Conservation (phyloP, 345 rosid genomes). For the Murraya paniculata region DNA sequence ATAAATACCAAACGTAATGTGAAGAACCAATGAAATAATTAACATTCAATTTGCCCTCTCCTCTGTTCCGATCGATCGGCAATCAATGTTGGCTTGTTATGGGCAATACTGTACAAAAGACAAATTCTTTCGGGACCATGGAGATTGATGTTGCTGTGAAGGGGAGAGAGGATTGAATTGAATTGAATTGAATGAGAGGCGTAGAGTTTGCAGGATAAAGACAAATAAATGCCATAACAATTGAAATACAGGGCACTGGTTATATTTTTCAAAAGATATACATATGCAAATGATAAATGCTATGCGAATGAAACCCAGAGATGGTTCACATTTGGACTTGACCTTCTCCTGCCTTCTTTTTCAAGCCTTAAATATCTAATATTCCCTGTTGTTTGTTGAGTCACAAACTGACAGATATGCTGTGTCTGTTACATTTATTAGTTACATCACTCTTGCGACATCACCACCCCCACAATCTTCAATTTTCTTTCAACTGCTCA, state of each 20-base stretch:
- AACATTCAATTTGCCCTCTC: constrained; percentile 10
- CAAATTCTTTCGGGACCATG: constrained; percentile 25
- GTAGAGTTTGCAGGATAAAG: not conserved
- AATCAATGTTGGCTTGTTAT: constrained; percentile 6
- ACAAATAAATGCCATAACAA: constrained; percentile 9
- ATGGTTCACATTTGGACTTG: not conserved
- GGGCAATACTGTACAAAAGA: constrained; percentile 4
- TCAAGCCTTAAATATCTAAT: constrained; percentile 20
- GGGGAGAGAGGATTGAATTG: too few species aligned
- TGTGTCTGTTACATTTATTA: constrained; percentile 27
- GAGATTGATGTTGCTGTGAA: not conserved
- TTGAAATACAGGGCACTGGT: not conserved
- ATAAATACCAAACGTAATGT: not conserved
- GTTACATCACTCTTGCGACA: not conserved
- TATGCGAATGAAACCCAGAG: constrained; percentile 2
- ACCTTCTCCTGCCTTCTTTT: constrained; percentile 7
- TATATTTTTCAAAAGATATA: not conserved
- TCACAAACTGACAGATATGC: constrained; percentile 35
- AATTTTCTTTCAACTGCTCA: not conserved
- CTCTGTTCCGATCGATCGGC: not conserved
- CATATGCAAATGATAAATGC: not conserved
- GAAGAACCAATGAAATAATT: not conserved
- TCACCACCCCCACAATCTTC: constrained; percentile 12
- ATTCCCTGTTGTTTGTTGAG: constrained; percentile 10
- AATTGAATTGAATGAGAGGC: not conserved